phyloP scores from a whole-genome alignment of 805 yeast genomes.

The Candida argentea region DNA sequence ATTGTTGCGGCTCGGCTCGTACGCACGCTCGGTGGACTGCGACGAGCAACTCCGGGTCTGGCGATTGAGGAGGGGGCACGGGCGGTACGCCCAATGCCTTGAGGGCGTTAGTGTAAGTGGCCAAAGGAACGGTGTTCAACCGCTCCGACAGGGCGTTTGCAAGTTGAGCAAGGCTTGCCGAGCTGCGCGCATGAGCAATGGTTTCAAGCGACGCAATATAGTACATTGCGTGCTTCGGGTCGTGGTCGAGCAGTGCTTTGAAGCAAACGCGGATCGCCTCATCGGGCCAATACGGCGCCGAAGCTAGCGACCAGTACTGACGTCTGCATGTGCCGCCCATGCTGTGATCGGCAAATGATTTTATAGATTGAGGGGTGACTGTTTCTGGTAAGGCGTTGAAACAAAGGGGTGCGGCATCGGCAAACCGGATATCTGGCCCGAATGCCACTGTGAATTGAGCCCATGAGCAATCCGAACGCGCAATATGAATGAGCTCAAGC shows the following conservation, averaged over 20 bases:
- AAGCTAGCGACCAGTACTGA: slow-evolving; percentile 20
- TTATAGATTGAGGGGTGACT: too few relatives aligned
- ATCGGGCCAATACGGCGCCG: slow-evolving; percentile 24
- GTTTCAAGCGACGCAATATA: too few relatives aligned
- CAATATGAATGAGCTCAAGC: slow-evolving; percentile 39
- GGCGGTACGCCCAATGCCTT: too few relatives aligned
- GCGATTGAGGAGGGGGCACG: too few relatives aligned
- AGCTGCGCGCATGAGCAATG: too few relatives aligned
- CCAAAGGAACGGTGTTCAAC: too few relatives aligned
- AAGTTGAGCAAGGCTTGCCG: too few relatives aligned
- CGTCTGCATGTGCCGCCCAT: slow-evolving; percentile 15
- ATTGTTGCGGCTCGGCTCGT: slow-evolving; percentile 26
- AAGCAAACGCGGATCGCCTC: slow-evolving; percentile 32
- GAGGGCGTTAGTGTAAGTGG: too few relatives aligned
- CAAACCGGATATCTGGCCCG: slow-evolving; percentile 10
- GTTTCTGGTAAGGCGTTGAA: slow-evolving; percentile 26
- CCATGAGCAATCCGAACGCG: too few relatives aligned
- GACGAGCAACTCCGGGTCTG: too few relatives aligned
- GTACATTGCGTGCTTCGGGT: slow-evolving; percentile 19
- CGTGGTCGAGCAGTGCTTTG: slow-evolving; percentile 26
- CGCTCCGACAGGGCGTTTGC: too few relatives aligned
- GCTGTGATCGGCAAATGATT: slow-evolving; percentile 25
- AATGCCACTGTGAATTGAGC: too few relatives aligned
- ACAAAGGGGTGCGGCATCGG: slow-evolving; percentile 22
- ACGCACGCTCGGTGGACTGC: slow-evolving; percentile 23